Evolutionary conservation across 345 rosid genomes (phyloP).

Genomic region (Cardamine resedifolia): DNA sequence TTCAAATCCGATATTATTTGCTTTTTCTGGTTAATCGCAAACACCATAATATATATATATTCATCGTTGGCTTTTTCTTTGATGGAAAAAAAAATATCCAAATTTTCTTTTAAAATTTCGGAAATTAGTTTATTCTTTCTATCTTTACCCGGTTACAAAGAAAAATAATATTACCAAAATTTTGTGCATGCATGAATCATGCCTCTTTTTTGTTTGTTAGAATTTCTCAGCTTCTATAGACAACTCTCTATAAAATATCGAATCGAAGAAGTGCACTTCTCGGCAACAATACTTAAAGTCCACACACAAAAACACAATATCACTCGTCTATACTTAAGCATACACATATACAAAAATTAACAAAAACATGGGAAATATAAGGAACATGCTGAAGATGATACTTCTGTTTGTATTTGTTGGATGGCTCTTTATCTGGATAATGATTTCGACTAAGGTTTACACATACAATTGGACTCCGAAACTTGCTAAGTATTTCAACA

Average conservation of each 20-base stretch:
- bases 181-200: slow-evolving; percentile 13
- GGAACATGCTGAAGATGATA: background rate
- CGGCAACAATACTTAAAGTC: background rate
- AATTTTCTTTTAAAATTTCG: too few species aligned
- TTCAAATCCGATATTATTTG: too few species aligned
- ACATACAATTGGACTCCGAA: slow-evolving; percentile 13
- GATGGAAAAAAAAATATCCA: too few species aligned
- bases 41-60: too few species aligned
- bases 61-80: too few species aligned
- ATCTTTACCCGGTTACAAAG: too few species aligned
- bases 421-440: slow-evolving; percentile 23
- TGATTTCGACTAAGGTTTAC: slow-evolving; percentile 18
- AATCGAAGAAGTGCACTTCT: background rate
- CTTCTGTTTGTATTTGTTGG: slow-evolving; percentile 2
- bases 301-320: too few species aligned
- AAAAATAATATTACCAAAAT: background rate
- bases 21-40: too few species aligned
- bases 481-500: slow-evolving; percentile 13
- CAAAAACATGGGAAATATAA: slow-evolving; percentile 2
- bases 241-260: slow-evolving; percentile 4
- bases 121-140: too few species aligned
- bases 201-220: background rate
- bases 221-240: slow-evolving; percentile 1
- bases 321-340: background rate
- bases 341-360: background rate